A percentile compares a stretch with the other conserved stretches of the same genome.
Conservation (phyloP, 129 eudicot genomes). For the Flaveria robusta region DNA sequence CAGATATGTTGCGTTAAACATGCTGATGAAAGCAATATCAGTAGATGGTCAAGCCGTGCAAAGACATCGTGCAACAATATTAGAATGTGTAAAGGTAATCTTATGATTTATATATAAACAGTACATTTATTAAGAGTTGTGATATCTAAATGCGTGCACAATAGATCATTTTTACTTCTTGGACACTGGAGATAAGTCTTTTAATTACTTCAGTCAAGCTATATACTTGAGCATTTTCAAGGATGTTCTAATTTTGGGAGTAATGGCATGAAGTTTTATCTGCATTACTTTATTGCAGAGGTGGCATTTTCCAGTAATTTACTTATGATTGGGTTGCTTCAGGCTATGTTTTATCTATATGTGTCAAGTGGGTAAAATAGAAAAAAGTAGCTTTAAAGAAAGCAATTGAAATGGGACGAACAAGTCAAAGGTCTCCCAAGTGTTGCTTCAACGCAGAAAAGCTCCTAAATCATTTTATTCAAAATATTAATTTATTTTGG, state of each 20-base stretch:
- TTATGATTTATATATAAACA: not conserved
- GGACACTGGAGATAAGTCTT: not conserved
- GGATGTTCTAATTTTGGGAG: not conserved
- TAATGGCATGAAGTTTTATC: conserved; percentile 13
- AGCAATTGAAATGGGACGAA: not conserved
- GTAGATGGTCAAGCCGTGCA: conserved; percentile 98
- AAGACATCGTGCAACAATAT: conserved; percentile 95
- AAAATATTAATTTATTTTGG: not conserved
- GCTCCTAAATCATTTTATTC: not conserved
- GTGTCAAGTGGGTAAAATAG: not conserved
- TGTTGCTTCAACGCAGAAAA: not conserved
- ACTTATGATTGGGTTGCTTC: not conserved
- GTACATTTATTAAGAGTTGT: conserved; percentile 3
- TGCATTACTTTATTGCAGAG: not conserved
- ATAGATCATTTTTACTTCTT: conserved; percentile 8
- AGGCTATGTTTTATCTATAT: not conserved
- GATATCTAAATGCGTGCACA: conserved; percentile 7
- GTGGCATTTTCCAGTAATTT: not conserved
- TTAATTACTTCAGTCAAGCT: not conserved
- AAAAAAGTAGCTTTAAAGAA: not conserved
- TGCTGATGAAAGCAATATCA: conserved; percentile 90
- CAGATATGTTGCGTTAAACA: conserved; percentile 98
- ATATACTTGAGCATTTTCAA: conserved; percentile 6
- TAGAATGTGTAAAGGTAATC: conserved; percentile 99
- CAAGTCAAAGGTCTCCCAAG: conserved; percentile 1